Evolutionary conservation across 495 filamentous ascomycete genomes (phyloP), one percentile per base, ranked within the genome.

Genomic region (Xylaria flabelliformis): DNA sequence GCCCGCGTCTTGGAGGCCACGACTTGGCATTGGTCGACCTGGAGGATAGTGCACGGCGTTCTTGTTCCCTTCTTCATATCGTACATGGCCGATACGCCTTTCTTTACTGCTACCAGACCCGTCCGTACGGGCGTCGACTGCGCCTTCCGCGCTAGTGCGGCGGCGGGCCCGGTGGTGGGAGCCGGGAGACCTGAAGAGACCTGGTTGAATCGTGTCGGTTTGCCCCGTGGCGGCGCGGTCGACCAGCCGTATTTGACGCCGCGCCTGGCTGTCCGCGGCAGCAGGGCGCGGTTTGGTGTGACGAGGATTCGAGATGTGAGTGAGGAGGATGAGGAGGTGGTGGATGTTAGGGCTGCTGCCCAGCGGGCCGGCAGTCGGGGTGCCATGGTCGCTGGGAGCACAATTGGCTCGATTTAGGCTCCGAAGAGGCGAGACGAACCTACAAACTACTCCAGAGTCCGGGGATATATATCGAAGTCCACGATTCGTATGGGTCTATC

Each of bases 11-110:
- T 98, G 81, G 92, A 89, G 51, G 90, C 89, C 15, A 96, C 85
- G 1, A 97, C 93, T 77, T 97, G 93, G 41, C 95, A 93, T 62
- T 94, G 88, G 82, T 99, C 96, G 74, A 99, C 86, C 82, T 98
- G 96, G 48, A 99, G 88, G 65, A 99, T 93, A 10, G 96, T 99
- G 83, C 94, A 97, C 48, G 95, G 85, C 64, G 88, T 91, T 64
- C 96, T 91, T 69, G 86, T 88, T 36, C 94, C 95, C 42, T 92
- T 90, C 44, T 92, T 90, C 67, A 87, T 86, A 77, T 93, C 91
- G 86, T 91, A 98, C 73, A 97, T 82, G 65, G 92, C 95, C 15
- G 93, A 97, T 92, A 99, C 98, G 77, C 96, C 96, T 82, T 93
- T 94, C 84, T 99, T 99, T 77, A 90, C 88, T 9, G 91, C 93